A percentile compares a stretch with the other conserved stretches of the same genome.
Evolutionary conservation across 768 basidiomycete species (phyloP).

Genomic region (Cyclocybe cylindracea): DNA sequence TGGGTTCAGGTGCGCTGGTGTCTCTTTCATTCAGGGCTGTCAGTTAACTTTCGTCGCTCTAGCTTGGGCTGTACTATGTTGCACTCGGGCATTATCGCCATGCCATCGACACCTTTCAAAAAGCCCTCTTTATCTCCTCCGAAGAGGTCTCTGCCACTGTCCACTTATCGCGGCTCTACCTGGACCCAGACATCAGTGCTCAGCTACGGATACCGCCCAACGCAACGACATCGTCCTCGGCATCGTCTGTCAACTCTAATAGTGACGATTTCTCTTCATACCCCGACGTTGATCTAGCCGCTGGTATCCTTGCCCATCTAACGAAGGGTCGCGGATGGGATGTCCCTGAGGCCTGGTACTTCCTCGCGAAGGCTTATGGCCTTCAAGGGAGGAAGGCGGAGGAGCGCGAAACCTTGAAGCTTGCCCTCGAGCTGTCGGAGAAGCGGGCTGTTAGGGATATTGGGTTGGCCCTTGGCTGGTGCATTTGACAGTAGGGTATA

Average conservation of each 20-base stretch:
- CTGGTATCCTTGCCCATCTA: slow-evolving; percentile 73
- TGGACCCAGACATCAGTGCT: slow-evolving; percentile 35
- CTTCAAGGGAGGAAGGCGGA: slow-evolving; percentile 69
- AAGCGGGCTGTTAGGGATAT: slow-evolving; percentile 64
- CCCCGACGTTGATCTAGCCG: slow-evolving; percentile 75
- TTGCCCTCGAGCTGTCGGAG: slow-evolving; percentile 67
- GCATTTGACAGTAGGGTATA: slow-evolving; percentile 36
- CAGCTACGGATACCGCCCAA: not conserved
- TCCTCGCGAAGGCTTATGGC: slow-evolving; percentile 79
- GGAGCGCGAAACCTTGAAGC: slow-evolving; percentile 73
- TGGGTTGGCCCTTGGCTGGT: slow-evolving; percentile 67
- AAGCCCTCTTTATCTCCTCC: slow-evolving; percentile 85
- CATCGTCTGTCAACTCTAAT: slow-evolving; percentile 11
- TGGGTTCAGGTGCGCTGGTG: slow-evolving; percentile 83
- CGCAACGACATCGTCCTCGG: slow-evolving; percentile 10
- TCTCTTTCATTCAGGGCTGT: not conserved
- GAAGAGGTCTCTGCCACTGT: slow-evolving; percentile 78
- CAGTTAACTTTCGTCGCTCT: not conserved
- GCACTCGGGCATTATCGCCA: slow-evolving; percentile 57
- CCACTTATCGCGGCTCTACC: slow-evolving; percentile 76
- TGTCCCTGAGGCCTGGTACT: slow-evolving; percentile 93
- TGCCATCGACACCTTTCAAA: slow-evolving; percentile 79
- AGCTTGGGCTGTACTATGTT: slow-evolving; percentile 78
- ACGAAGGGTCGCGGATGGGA: slow-evolving; percentile 88
- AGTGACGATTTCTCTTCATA: slow-evolving; percentile 7